Base-by-base conservation (phyloP, 1,284 basidiomycete genomes). In the Rhodotorula sp. region DNA sequence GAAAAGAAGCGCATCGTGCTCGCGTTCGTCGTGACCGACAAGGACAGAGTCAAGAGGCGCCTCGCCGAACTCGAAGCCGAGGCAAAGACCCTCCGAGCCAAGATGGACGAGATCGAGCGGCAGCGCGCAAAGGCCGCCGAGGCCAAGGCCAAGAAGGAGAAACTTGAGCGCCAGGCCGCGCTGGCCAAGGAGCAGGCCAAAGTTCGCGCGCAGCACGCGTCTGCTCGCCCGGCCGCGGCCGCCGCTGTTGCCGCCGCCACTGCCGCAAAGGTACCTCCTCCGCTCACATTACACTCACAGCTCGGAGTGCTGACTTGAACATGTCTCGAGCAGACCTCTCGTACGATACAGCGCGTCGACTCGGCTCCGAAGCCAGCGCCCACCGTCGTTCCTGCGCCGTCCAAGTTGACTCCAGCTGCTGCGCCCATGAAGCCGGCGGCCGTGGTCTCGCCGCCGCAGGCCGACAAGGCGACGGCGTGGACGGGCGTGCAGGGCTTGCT, bases 401-500 rank as follows among this genome's bases (percentile, higher is more conserved):
- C 16, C 38, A 43, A 43, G 8, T 43, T 10, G 38, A 14, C 10
- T 43, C 10, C 38, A 12, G 38, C 2, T 43, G 38, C 38, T 43
- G 1, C 38, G 38, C 12, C 12, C 19, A 49, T 34, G 7, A 19
- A 28, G 31, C 50, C 60, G 18, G 21, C 43, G 21, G 31, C 45
- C 47, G 63, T 26, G 21, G 3, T 23, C 49, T 6, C n/a, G n/a
- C 61, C 70, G 12, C 50, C 79, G n/a, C 60, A 76, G 49, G 72
- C 77, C 52, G 66, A 73, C 23, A 81, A 84, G 49, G 61, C 49
- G 12, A 67, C 71, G 21, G 26, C 72, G 21, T 71, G 69, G 69
- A 34, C 45, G 2, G 72, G 68, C 31, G 72, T 90, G 38, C 82
- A 86, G 72, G 70, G 70, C 0, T 80, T 90, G 34, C 80, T 91